A percentile compares a stretch with the other conserved stretches of the same genome.
Evolutionary conservation across 2,329 filamentous ascomycete species (phyloP).

Genomic region (Endothia cerciana): DNA sequence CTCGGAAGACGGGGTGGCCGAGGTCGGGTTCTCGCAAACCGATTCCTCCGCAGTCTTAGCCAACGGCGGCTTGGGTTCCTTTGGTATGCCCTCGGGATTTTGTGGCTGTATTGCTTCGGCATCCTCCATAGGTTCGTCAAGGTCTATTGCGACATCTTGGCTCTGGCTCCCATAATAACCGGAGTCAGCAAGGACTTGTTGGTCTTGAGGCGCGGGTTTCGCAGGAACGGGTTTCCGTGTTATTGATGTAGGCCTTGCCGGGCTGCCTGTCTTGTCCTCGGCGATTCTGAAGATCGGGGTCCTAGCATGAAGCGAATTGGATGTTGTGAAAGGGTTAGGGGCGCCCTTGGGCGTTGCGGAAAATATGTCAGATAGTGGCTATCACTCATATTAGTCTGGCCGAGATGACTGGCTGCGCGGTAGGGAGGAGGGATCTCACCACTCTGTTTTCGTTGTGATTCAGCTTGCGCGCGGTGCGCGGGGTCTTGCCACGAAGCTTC

Average conservation of each 20-base stretch:
- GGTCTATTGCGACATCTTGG: constrained; percentile 50
- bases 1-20: constrained; percentile 39
- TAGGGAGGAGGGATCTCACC: constrained; percentile 49
- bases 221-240: constrained; percentile 39
- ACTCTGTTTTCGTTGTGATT: constrained; percentile 62
- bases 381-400: constrained; percentile 35
- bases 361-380: constrained; percentile 66
- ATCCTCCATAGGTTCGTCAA: constrained; percentile 25
- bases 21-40: constrained; percentile 32
- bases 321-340: constrained; percentile 58
- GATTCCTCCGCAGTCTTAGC: constrained; percentile 24
- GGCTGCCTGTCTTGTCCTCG: constrained; percentile 49
- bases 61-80: constrained; percentile 7
- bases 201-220: constrained; percentile 38
- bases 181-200: constrained; percentile 60
- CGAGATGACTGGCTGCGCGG: background rate
- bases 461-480: constrained; percentile 68
- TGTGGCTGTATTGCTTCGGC: constrained; percentile 19
- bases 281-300: constrained; percentile 64
- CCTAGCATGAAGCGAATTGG: constrained; percentile 51
- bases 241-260: constrained; percentile 37
- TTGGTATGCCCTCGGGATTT: constrained; percentile 5
- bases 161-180: constrained; percentile 73
- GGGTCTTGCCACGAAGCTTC: constrained; percentile 81
- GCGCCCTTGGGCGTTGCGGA: constrained; percentile 58